Evolutionary conservation across 495 filamentous ascomycete genomes (phyloP), one percentile per base, ranked within the genome.

Genomic region (Glutinoglossum americanum): DNA sequence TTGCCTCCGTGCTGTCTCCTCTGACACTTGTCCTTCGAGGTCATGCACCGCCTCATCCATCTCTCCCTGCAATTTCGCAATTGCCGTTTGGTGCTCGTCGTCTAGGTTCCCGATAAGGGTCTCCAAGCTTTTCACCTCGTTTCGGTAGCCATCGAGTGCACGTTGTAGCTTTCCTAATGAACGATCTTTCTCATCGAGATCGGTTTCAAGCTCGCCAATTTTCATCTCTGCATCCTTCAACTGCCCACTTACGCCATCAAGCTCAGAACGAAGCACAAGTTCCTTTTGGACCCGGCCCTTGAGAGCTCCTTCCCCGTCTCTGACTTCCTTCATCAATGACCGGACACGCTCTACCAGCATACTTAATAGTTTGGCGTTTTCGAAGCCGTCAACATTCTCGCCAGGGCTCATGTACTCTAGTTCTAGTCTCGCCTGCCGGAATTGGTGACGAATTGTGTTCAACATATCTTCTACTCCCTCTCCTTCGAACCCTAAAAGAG

Each of bases 71-170:
- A 70, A n/a, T 60, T 60, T 17, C 63, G 62, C 41, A 65, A 71
- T 56, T 4, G 61, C 59, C 0, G 60, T 63, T 0, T 63, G 39
- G 25, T 80, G 74, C 28, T 84, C 76, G 11, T 64, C 61, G 61
- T 89, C 84, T 56, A 87, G 66, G 0, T 65, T 65, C 27, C 68
- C 71, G 39, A 88, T 75, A 8, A 87, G 70, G 1, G 64, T 59
- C 64, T 88, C 81, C 0, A 88, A 72, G 51, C 74, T 70, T 19
- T 69, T 69, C 2, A 86, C 72, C 57, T 93, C 87, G 8, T 72
- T 66, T 9, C 75, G 71, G 62, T 89, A 89, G 13, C 73, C 72
- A 19, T 77, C 71, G 0, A 86, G 73, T 0, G 84, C 82, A 27
- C 68, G 63, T 60, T 76, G 77, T 26, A 89, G 71, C 30, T 78